A percentile compares a stretch with the other conserved stretches of the same genome.
phyloP scores from a whole-genome alignment of 441 rosid genomes.

The Erodium moschatum region DNA sequence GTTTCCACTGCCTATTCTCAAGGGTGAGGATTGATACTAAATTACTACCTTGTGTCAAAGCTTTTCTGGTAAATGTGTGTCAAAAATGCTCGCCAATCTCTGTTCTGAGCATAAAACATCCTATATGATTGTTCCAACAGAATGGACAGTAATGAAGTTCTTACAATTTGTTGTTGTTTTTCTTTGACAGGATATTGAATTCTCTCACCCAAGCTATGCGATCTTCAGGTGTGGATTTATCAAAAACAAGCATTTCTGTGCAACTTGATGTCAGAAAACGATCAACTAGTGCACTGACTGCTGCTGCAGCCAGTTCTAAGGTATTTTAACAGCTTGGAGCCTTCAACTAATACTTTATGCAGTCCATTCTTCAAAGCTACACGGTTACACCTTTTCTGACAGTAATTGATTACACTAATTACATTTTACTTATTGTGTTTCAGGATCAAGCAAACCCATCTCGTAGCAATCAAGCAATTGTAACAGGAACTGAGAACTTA shows the following conservation, averaged over 20 bases:
- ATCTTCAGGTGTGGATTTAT: conserved; percentile 48
- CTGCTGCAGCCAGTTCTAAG: conserved; percentile 37
- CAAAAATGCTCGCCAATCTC: neutral
- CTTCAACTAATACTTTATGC: neutral
- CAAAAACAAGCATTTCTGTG: conserved; percentile 42
- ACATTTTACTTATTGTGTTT: conserved; percentile 5
- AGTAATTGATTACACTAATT: neutral
- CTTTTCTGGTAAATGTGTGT: neutral
- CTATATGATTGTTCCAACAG: no score
- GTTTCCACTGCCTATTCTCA: conserved; percentile 44
- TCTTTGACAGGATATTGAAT: conserved; percentile 30
- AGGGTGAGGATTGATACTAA: conserved; percentile 33
- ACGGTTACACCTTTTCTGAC: neutral
- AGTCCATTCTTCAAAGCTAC: neutral
- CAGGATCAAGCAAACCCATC: conserved; percentile 29
- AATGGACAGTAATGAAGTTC: conserved; percentile 5
- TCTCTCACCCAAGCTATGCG: conserved; percentile 37
- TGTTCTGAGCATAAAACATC: neutral
- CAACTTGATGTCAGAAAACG: conserved; percentile 43
- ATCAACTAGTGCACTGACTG: conserved; percentile 20
- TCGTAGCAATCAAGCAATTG: no score
- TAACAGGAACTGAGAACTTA: conserved; percentile 9
- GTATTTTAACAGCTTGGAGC: conserved; percentile 22
- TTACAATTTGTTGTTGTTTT: conserved; percentile 10
- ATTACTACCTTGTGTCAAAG: neutral